Evolutionary conservation across 768 basidiomycete species (phyloP), one percentile per base, ranked within the genome.

Genomic region (Auriculariales sp.): DNA sequence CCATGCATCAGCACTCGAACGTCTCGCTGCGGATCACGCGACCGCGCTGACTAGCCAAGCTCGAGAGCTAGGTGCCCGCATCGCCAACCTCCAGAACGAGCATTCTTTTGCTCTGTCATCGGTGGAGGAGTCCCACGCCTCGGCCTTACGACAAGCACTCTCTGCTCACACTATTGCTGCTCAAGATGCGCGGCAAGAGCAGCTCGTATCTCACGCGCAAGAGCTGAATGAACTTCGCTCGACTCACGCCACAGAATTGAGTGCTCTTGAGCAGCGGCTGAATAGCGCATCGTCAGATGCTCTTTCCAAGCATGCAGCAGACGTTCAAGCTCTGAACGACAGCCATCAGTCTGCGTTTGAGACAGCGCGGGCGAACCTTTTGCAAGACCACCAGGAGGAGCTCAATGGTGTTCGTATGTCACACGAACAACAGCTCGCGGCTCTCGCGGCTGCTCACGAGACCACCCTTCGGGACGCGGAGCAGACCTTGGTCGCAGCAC

Each of bases 371-470:
- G 69, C 73, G 4, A 55, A 61, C 2, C 62, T 77, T 34, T 65
- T 88, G 6, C 64, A 71, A 48, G 77, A 79, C 50, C 56, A 81
- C 30, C 25, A 78, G 53, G 78, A 85, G 47, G 69, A 72, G 4
- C 55, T 61, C 1, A 62, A 76, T 34, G 65, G 88, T 6, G 64
- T 71, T 47, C 76, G 79, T 50, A 56, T 81, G 29, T 73, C 77
- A 54, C 70, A 63, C 30, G 68, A 68, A 7, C 80, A 44, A 24
- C 39, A 44, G 5, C 9, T 9, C 39, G 39, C 24, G 22, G 39
- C 22, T 7, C 9, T 44, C 52, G 71, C 72, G 58, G 62, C 61
- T 5, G 61, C 66, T 3, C 80, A 86, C 56, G 62, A 70, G 15
- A 55, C 61, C 6, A 65, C 63, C 2, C 55, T 81, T 11, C 27